Percentiles rank a stretch among this genome's conserved stretches.
These are phyloP conservation scores for Rhynchosporium graminicola DNA, from an alignment of 2,329 filamentous ascomycete genomes.

Conservation along the genomic window DNA sequence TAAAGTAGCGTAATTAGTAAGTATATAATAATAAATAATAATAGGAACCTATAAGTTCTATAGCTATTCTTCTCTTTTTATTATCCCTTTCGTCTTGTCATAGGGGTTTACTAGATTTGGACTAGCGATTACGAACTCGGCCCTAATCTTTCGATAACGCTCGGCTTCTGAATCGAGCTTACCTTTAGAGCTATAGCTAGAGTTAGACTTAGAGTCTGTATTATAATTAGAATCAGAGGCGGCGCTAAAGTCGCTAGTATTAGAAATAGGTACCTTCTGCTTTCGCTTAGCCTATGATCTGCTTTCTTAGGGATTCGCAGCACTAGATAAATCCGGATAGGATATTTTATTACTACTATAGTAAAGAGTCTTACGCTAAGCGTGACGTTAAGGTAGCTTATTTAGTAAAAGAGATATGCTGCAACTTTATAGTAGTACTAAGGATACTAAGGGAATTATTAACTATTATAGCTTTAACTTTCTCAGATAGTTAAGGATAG, in stretches of 20 bases:
- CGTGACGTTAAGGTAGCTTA: slow-evolving; percentile 5
- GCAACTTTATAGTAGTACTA: neutral
- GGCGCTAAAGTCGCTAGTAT: slow-evolving; percentile 5
- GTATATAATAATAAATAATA: slow-evolving; percentile 15
- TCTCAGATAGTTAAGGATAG: neutral
- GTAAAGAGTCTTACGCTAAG: slow-evolving; percentile 2
- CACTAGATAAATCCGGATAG: neutral
- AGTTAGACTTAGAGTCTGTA: slow-evolving; percentile 8
- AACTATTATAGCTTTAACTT: neutral
- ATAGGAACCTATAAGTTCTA: slow-evolving; percentile 27
- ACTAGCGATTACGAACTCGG: slow-evolving; percentile 27
- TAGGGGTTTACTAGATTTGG: slow-evolving; percentile 29
- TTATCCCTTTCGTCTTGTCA: slow-evolving; percentile 29
- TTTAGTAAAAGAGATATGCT: slow-evolving; percentile 1
- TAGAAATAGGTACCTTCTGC: neutral
- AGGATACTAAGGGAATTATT: neutral
- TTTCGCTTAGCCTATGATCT: neutral
- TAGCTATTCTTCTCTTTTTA: slow-evolving; percentile 25
- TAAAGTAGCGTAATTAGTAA: slow-evolving; percentile 22
- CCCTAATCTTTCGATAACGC: slow-evolving; percentile 28
- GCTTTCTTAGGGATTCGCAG: neutral
- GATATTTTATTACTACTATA: neutral
- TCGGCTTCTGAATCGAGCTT: slow-evolving; percentile 16
- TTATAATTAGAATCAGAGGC: neutral
- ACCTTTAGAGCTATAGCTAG: slow-evolving; percentile 16